Conservation (phyloP, 352 stramenopile genomes). For the Pythium phragmiticola region DNA sequence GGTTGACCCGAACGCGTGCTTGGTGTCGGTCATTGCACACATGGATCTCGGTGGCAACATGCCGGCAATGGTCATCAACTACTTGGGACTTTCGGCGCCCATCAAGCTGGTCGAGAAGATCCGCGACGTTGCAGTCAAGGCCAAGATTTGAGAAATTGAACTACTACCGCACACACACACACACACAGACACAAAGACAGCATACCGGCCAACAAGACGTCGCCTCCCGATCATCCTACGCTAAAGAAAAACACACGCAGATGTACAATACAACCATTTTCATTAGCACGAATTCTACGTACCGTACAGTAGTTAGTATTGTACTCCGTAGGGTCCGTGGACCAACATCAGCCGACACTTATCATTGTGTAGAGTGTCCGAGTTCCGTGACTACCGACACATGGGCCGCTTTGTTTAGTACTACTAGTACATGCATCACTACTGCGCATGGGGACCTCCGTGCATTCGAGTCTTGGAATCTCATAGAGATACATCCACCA, state of each 20-base stretch:
- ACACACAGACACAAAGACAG: background rate
- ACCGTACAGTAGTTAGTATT: too few relatives aligned
- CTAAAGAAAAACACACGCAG: background rate
- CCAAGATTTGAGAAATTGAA: constrained; percentile 14
- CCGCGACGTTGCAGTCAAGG: constrained; percentile 23
- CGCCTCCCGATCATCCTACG: background rate
- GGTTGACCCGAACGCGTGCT: constrained; percentile 60
- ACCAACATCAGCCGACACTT: too few relatives aligned
- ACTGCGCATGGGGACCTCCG: too few relatives aligned
- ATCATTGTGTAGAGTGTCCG: too few relatives aligned
- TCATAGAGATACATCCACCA: too few relatives aligned
- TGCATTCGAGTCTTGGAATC: too few relatives aligned
- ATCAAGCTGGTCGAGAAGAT: constrained; percentile 87
- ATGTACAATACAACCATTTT: too few relatives aligned
- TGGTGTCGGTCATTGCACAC: constrained; percentile 69
- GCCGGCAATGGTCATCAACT: constrained; percentile 67
- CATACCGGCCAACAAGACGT: background rate
- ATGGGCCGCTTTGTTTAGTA: too few relatives aligned
- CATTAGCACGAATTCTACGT: too few relatives aligned
- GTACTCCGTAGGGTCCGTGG: too few relatives aligned
- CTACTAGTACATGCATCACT: too few relatives aligned
- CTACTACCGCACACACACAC: background rate
- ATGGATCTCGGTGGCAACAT: constrained; percentile 77
- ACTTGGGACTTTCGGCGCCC: constrained; percentile 68
- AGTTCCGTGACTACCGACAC: too few relatives aligned